Percentiles rank a stretch among this genome's conserved stretches.
phyloP scores from a whole-genome alignment of 129 eudicot species.

The Rutidosis leptorrhynchoides region DNA sequence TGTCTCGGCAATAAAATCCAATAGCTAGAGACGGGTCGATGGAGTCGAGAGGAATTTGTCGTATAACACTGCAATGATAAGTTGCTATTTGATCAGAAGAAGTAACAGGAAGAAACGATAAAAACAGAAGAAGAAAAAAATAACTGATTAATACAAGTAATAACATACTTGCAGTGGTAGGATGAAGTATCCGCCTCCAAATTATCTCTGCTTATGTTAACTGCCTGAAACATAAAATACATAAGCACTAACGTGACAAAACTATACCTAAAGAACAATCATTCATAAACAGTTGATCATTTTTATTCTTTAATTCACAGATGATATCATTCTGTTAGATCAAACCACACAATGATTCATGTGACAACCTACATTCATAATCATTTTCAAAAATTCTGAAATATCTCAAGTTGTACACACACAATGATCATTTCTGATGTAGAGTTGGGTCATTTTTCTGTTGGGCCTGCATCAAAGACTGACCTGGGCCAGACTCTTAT shows the following conservation, averaged over 20 bases:
- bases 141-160: background rate
- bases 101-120: background rate
- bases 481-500: too few relatives aligned
- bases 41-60: slow-evolving; percentile 74
- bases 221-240: slow-evolving; percentile 50
- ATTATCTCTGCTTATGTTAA: slow-evolving; percentile 48
- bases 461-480: too few relatives aligned
- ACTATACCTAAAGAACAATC: background rate
- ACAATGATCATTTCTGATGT: too few relatives aligned
- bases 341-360: too few relatives aligned
- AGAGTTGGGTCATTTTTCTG: too few relatives aligned
- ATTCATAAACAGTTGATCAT: too few relatives aligned
- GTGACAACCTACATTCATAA: too few relatives aligned
- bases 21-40: slow-evolving; percentile 94
- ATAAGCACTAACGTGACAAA: slow-evolving; percentile 1
- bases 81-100: slow-evolving; percentile 3
- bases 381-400: too few relatives aligned
- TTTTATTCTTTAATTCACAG: too few relatives aligned
- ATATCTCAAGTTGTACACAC: too few relatives aligned
- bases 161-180: slow-evolving; percentile 86
- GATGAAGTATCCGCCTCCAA: slow-evolving; percentile 79
- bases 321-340: too few relatives aligned
- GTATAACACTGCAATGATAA: slow-evolving; percentile 46
- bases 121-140: background rate
- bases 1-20: slow-evolving; percentile 95